Conservation (phyloP, 176 grass and related monocot genomes). For the Oryza rufipogon region DNA sequence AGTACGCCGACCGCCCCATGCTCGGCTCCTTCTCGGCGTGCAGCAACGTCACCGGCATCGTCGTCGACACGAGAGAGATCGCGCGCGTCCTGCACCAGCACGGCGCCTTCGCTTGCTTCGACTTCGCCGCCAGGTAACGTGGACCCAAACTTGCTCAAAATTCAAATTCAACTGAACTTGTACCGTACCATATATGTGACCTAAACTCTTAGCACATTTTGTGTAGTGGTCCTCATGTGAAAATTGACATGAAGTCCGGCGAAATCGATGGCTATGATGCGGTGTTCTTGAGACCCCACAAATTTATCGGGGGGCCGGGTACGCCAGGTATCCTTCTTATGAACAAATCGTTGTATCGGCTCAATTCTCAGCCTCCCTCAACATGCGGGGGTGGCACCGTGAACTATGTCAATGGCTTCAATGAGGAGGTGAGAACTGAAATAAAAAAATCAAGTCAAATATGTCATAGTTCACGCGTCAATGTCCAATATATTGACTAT, state of each 20-base stretch:
- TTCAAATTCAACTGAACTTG: too few relatives aligned
- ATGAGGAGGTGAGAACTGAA: constrained; percentile 52
- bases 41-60: constrained; percentile 82
- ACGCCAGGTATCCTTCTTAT: constrained; percentile 80
- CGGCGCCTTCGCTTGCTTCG: constrained; percentile 84
- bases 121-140: constrained; percentile 68
- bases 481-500: background rate
- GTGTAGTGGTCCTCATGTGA: constrained; percentile 68
- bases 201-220: too few relatives aligned
- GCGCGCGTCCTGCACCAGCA: constrained; percentile 68
- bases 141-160: too few relatives aligned
- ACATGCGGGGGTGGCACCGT: constrained; percentile 77
- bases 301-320: constrained; percentile 69
- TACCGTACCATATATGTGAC: too few relatives aligned
- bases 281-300: constrained; percentile 79
- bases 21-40: constrained; percentile 84
- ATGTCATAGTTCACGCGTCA: background rate
- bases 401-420: constrained; percentile 70
- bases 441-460: background rate
- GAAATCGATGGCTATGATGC: constrained; percentile 79
- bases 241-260: constrained; percentile 79
- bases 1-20: constrained; percentile 54
- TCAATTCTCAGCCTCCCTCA: constrained; percentile 58
- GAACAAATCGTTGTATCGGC: constrained; percentile 67
- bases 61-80: constrained; percentile 60